Evolutionary conservation across 495 filamentous ascomycete species (phyloP), one percentile per base, ranked within the genome.

Genomic region (Astrocystis sublimbata): DNA sequence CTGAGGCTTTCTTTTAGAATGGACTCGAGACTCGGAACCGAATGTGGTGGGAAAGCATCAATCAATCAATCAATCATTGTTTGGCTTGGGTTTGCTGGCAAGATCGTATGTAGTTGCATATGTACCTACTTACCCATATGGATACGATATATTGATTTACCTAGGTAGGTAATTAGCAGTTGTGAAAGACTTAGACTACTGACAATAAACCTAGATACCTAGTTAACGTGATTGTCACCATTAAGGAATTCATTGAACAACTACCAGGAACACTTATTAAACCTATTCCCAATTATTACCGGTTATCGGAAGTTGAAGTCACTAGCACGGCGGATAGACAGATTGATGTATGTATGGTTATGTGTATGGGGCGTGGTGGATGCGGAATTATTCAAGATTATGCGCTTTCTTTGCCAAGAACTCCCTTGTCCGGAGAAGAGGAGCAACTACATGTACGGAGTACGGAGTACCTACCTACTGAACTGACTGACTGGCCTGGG

Each of bases 251-350:
- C 4, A n/a, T 4, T 42, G 17, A 24, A 42, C 21, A 23, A 42
- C 36, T 36, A 13, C 52, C 30, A 26, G 36, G 36, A 12, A 10
- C n/a, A 36, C 28, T 56, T 4, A 31, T 24, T 19, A 56, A 19
- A 17, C 6, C 12, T 30, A 36, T 56, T n/a, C 52, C 52, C 35
- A 35, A 28, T 30, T 54, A 31, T 23, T 6, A 56, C 52, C 52
- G 52, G 52, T 42, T 36, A 56, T 56, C 36, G 36, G 36, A 36
- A 54, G 33, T 13, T 4, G n/a, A n/a, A n/a, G n/a, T n/a, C 8
- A 23, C 6, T 54, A 10, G 19, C 9, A 46, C 26, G n/a, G 52
- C 41, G 36, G 36, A 33, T 52, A 4, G 30, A 51, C 28, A 17
- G 49, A 42, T 30, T 26, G 31, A 56, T 36, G 52, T 41, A 26